phyloP scores from a whole-genome alignment of 1,284 basidiomycete genomes.

The Leccinum pseudoinsigne region DNA sequence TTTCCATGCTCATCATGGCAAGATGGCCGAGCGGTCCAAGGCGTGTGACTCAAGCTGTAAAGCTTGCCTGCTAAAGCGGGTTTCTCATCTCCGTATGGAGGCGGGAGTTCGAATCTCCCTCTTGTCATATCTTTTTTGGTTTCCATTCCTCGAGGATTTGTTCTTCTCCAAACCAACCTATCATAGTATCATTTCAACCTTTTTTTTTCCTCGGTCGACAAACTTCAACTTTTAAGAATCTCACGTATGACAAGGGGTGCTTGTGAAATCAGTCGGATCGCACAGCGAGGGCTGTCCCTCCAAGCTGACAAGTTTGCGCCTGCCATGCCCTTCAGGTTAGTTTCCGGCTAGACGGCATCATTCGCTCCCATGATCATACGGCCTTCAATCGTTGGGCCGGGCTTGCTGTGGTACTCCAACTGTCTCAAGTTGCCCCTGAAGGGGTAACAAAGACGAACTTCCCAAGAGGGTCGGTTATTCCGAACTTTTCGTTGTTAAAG shows the following conservation, averaged over 20 bases:
- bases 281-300: conserved; percentile 44
- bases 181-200: neutral
- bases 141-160: neutral
- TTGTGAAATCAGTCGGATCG: conserved; percentile 32
- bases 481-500: conserved; percentile 40
- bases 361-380: conserved; percentile 38
- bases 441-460: conserved; percentile 40
- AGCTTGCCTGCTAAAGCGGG: conserved; percentile 28
- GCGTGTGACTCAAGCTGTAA: conserved; percentile 28
- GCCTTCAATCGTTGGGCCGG: conserved; percentile 27
- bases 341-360: conserved; percentile 30
- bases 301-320: too few species aligned
- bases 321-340: conserved; percentile 21
- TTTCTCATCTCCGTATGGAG: conserved; percentile 29
- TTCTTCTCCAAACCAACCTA: neutral
- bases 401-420: conserved; percentile 37
- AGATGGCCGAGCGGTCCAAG: conserved; percentile 32
- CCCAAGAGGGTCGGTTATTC: conserved; percentile 44
- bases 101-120: conserved; percentile 37
- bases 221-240: neutral
- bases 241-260: too few species aligned
- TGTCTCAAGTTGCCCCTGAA: conserved; percentile 46
- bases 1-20: conserved; percentile 11
- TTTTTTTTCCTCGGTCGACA: neutral
- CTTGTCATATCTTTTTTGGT: conserved; percentile 21